Conservation (phyloP, 805 yeast species). For the Spathaspora gorwiae region DNA sequence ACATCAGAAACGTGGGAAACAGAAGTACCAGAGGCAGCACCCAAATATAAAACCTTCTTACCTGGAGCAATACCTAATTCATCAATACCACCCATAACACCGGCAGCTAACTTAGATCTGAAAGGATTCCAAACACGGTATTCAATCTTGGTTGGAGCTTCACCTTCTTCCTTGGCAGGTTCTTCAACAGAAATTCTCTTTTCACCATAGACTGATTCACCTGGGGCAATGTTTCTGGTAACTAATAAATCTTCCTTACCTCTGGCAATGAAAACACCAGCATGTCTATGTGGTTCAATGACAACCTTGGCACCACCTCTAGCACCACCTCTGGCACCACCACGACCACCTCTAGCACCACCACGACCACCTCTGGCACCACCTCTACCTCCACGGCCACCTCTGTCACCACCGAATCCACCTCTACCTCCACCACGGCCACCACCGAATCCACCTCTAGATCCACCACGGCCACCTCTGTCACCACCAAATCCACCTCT, state of each 20-base stretch:
- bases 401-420: slow-evolving; percentile 25
- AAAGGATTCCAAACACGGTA: slow-evolving; percentile 99
- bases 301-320: slow-evolving; percentile 92
- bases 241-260: slow-evolving; percentile 98
- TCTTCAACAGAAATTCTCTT: slow-evolving; percentile 93
- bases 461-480: slow-evolving; percentile 42
- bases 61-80: slow-evolving; percentile 98
- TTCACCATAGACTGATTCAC: slow-evolving; percentile 98
- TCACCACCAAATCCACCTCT: slow-evolving; percentile 51
- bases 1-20: slow-evolving; percentile 97
- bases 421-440: slow-evolving; percentile 58
- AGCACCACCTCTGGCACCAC: slow-evolving; percentile 80
- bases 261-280: slow-evolving; percentile 98
- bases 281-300: slow-evolving; percentile 98
- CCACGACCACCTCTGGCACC: slow-evolving; percentile 42
- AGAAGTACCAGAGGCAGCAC: slow-evolving; percentile 99
- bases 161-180: slow-evolving; percentile 83
- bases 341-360: slow-evolving; percentile 54
- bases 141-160: slow-evolving; percentile 89
- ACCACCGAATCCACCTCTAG: slow-evolving; percentile 51
- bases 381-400: slow-evolving; percentile 32
- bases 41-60: slow-evolving; percentile 92
- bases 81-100: slow-evolving; percentile 99
- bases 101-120: slow-evolving; percentile 99
- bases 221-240: slow-evolving; percentile 96